Evolutionary conservation across 1,139 yeast genomes (phyloP), one percentile per base, ranked within the genome.

Genomic region (Kodamaea sp.): DNA sequence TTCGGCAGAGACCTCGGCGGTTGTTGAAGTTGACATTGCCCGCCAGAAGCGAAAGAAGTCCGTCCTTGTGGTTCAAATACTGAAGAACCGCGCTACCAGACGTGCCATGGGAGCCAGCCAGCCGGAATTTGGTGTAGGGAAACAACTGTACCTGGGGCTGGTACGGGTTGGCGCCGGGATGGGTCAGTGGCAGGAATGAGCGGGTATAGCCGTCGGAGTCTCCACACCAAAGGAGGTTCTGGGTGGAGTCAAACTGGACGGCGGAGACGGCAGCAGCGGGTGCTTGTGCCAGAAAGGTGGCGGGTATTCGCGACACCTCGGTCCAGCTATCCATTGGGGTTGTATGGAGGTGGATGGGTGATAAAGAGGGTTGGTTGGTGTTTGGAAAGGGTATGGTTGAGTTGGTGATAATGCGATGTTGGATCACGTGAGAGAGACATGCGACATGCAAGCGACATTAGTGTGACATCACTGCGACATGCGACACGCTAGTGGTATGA

Each of bases 201-300:
- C 61, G 50, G 4, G 68, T 43, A 41, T 50, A 57, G 8, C 73
- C 73, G 23, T 55, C 58, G 8, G 72, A 63, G 53, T 85, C 92
- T n/a, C 96, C 96, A 4, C 83, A 71, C 97, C 97, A 92, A 3
- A 90, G 55, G 28, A 90, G 64, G 49, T 89, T 92, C 39, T 81
- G 77, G 15, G 73, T 63, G 29, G 73, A 73, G 59, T 92, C 97
- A 57, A 89, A 89, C 16, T 65, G 53, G 19, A 78, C 46, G n/a
- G 78, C 37, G 7, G 65, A 41, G 24, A 65, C 46, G 16, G 40
- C 44, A 22, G 41, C 21, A 14, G 38, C 37, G 19, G 22, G 15
- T 10, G 28, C 21, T 5, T 32, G 10, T 13, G 32, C 36, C 28
- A 32, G 29, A 10, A 51, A 44, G 10, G 61, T 48, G 14, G 63